Evolutionary conservation across 768 basidiomycete species (phyloP), one percentile per base, ranked within the genome.

Genomic region (Baorangia bicolor): DNA sequence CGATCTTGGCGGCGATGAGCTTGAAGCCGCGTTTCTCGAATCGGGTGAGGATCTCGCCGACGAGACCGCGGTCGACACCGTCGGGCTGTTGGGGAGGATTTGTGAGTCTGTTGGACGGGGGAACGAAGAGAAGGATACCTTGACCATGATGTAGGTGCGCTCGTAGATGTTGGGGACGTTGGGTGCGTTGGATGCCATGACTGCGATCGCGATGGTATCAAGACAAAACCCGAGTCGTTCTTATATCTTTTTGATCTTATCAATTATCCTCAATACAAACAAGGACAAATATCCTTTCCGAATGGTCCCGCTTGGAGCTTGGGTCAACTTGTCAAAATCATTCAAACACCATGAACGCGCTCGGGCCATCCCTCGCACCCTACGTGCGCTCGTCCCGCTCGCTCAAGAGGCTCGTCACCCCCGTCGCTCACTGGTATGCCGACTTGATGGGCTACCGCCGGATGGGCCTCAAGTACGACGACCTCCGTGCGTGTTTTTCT

Each of bases 71-170:
- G 78, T 98, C 94, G 79, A 99, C 97, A 74, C 96, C 97, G 78
- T 99, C 97, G 68, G 97, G 97, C 95, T 97, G 67, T 18, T 58
- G n/a, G 20, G 8, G 16, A 28, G 16, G 34, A 18, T 35, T 35
- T 18, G 2, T n/a, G n/a, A n/a, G n/a, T n/a, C n/a, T n/a, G 34
- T 28, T 39, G 5, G 28, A 47, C 21, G 14, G 13, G 35, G 34
- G 12, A 12, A 14, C 13, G 11, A 21, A 20, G 7, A 41, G 16
- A 4, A 1, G 2, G 10, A 38, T 56, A 87, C 92, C 94, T 98
- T 99, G 88, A 98, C 84, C 96, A 98, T 98, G 82, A 98, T 98
- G 81, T 96, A 98, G 75, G 95, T 96, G 75, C 92, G 93, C 74
- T 98, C 94, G 50, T 62, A 67, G 71, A 75, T 74, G 56, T 65